These are phyloP conservation scores for Xylaria arbuscula DNA, from an alignment of 2,329 filamentous ascomycete species.

Conservation along the genomic window DNA sequence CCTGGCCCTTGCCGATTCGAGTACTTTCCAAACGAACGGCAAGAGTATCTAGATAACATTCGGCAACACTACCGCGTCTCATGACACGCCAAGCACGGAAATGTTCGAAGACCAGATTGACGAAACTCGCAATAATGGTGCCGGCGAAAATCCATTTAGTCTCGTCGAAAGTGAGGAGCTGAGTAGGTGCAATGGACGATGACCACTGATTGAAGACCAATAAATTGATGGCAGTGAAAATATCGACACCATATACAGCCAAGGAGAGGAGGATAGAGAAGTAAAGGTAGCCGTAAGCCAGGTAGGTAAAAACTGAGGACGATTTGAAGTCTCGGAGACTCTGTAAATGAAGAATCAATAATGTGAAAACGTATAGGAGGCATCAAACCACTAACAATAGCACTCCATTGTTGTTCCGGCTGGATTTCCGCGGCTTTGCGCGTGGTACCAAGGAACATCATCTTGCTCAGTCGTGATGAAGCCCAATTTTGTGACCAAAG, in stretches of 20 bases:
- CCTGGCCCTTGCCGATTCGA: conserved; percentile 77
- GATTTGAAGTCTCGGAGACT: conserved; percentile 82
- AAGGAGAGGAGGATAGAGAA: conserved; percentile 81
- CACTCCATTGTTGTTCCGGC: conserved; percentile 94
- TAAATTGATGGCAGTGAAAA: conserved; percentile 91
- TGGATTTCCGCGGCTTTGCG: conserved; percentile 72
- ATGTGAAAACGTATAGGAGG: background rate
- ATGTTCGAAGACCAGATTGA: conserved; percentile 84
- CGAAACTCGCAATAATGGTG: conserved; percentile 90
- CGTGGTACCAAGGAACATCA: conserved; percentile 71
- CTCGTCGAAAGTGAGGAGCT: conserved; percentile 75
- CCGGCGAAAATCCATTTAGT: conserved; percentile 95
- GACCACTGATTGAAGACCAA: conserved; percentile 91
- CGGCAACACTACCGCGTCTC: conserved; percentile 83
- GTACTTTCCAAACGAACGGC: conserved; percentile 87
- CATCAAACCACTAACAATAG: conserved; percentile 73
- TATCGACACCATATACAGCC: conserved; percentile 89
- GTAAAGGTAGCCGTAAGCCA: conserved; percentile 89
- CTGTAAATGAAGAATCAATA: conserved; percentile 40
- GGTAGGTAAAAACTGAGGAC: conserved; percentile 77
- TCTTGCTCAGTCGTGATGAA: conserved; percentile 53
- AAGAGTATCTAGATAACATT: conserved; percentile 89
- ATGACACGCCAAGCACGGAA: conserved; percentile 84
- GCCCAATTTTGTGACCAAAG: conserved; percentile 15
- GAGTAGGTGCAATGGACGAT: conserved; percentile 78